Base-by-base conservation (phyloP, 164 flowering plant species). In the Warburgia ugandensis region DNA sequence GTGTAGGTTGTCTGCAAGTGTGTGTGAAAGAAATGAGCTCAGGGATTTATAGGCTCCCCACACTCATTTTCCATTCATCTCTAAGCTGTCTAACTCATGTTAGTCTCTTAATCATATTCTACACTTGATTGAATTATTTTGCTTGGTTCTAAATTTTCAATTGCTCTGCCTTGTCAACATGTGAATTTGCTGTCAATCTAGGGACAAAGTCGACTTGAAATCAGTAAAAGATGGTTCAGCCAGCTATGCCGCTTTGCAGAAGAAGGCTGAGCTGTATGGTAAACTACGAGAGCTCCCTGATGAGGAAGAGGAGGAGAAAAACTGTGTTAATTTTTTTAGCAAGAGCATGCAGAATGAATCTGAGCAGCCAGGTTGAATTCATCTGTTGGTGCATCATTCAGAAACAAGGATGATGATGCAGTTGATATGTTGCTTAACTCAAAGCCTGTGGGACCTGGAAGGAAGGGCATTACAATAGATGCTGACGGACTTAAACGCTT, bases 131-230 rank as follows among this genome's bases (percentile, higher is more conserved):
- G n/a, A 45, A n/a, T 23, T 14, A 4, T 26, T 2, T 23, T 27
- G 3, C 22, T 2, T 45, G 8, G 29, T 12, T 35, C 3, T 14
- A 13, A 32, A 10, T 26, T 29, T 22, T 28, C 1, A 12, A n/a
- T 47, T 16, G 20, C 12, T 19, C 9, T 9, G n/a, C 14, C 10
- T 23, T 19, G 28, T 50, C 42, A 21, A 23, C 13, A 23, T 6
- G 16, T 50, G 25, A 13, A 2, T 17, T 41, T 42, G 19, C 37
- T 48, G 32, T 7, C 20, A 44, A 21, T 31, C 14, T 61, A 92
- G 98, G 80, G 98, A 92, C 71, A 92, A 88, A 77, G 79, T 92
- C 57, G 95, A 89, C 73, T 68, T 92, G 42, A 88, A 87, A 73
- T 88, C 95, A 41, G 75, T 70, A 3, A 73, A 77, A 9, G 98